These are phyloP conservation scores for Corymbia maculata DNA, from an alignment of 345 rosid genomes.

Conservation along the genomic window DNA sequence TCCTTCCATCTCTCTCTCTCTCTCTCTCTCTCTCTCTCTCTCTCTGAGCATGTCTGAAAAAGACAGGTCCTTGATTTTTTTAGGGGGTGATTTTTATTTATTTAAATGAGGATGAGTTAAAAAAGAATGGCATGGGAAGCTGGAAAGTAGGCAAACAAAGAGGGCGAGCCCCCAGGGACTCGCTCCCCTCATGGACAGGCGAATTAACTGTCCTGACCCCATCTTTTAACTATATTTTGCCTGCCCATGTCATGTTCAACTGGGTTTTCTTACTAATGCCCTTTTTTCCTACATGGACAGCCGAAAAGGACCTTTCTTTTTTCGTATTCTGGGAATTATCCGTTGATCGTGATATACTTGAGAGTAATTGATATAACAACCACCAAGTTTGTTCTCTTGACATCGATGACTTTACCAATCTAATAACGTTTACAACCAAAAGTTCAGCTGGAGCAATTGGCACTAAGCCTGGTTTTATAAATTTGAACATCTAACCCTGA, in stretches of 20 bases:
- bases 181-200: slow-evolving; percentile 12
- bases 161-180: slow-evolving; percentile 16
- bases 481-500: neutral
- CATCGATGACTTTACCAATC: neutral
- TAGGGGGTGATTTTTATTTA: neutral
- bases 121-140: slow-evolving; percentile 20
- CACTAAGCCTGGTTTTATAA: neutral
- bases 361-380: neutral
- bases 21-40: neutral
- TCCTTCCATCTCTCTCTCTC: slow-evolving; percentile 39
- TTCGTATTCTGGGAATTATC: neutral
- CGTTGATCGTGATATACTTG: neutral
- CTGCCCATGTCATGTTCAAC: neutral
- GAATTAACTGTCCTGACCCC: neutral
- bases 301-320: neutral
- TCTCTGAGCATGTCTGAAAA: neutral
- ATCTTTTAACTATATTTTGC: neutral
- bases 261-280: neutral
- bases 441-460: neutral
- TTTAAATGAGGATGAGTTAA: neutral
- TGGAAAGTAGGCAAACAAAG: slow-evolving; percentile 29
- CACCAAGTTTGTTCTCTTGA: neutral
- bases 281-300: neutral
- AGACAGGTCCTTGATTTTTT: neutral
- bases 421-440: neutral